These are phyloP conservation scores for Aspergillus glaucus DNA, from an alignment of 2,329 filamentous ascomycete genomes.

Conservation along the genomic window DNA sequence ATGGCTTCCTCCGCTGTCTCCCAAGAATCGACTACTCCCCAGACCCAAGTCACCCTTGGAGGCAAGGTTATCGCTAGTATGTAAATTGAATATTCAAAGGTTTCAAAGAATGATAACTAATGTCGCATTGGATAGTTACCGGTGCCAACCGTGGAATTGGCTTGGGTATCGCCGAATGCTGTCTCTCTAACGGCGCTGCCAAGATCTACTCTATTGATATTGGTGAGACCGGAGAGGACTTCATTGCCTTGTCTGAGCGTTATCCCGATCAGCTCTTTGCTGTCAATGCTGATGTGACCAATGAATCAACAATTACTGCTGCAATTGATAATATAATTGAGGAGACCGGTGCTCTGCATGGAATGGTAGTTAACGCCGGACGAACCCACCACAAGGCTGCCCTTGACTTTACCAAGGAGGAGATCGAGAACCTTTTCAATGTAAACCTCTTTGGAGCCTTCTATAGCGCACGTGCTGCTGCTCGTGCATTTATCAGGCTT, in stretches of 20 bases:
- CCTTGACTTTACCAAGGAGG: constrained; percentile 45
- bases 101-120: background rate
- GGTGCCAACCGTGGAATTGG: constrained; percentile 38
- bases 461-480: constrained; percentile 39
- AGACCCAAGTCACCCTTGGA: constrained; percentile 23
- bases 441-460: constrained; percentile 44
- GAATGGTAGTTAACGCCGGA: constrained; percentile 49
- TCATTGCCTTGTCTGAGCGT: constrained; percentile 16
- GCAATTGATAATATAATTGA: constrained; percentile 42
- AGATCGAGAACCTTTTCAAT: constrained; percentile 41
- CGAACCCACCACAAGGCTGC: constrained; percentile 49
- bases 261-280: constrained; percentile 38
- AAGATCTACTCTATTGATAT: constrained; percentile 45
- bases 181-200: constrained; percentile 41
- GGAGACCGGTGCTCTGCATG: constrained; percentile 41
- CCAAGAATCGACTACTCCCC: constrained; percentile 3
- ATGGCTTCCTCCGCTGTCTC: too few species aligned
- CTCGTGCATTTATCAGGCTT: constrained; percentile 41
- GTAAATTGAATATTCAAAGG: background rate
- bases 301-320: constrained; percentile 39
- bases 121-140: constrained; percentile 19
- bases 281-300: constrained; percentile 43
- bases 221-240: constrained; percentile 19
- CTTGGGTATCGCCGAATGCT: constrained; percentile 44
- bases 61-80: constrained; percentile 31